Percentiles rank a stretch among this genome's conserved stretches.
These are phyloP conservation scores for Trichoderma citrinoviride DNA, from an alignment of 2,329 filamentous ascomycete species.

Conservation along the genomic window DNA sequence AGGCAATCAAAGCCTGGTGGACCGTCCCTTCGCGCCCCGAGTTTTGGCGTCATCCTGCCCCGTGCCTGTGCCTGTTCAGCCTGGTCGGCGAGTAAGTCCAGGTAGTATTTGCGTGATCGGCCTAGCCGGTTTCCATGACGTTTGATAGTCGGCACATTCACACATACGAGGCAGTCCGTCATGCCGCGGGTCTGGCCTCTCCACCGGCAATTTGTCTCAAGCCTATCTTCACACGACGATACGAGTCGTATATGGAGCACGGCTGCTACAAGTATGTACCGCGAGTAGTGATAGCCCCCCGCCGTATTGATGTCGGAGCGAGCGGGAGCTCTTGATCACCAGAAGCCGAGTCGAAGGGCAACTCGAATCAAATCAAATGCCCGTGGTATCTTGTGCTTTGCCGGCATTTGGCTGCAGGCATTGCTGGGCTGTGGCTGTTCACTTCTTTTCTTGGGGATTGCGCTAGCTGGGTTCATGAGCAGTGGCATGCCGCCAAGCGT, in stretches of 20 bases:
- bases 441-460: neutral
- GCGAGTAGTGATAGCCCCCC: too few relatives aligned
- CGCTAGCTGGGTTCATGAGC: neutral
- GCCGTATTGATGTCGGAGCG: too few relatives aligned
- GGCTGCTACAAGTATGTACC: too few relatives aligned
- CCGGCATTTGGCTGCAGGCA: neutral
- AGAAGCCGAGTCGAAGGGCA: too few relatives aligned
- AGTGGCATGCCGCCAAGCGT: neutral
- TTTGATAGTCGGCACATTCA: neutral
- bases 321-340: too few relatives aligned
- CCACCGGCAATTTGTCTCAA: neutral
- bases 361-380: too few relatives aligned
- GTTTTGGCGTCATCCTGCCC: constrained; percentile 19
- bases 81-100: neutral
- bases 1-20: constrained; percentile 6
- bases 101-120: neutral
- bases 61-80: neutral
- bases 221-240: too few relatives aligned
- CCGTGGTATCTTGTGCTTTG: neutral
- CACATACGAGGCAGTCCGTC: neutral
- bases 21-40: constrained; percentile 14
- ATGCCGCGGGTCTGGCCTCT: neutral
- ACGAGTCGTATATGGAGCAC: too few relatives aligned
- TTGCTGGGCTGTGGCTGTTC: neutral
- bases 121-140: constrained; percentile 1